Conservation (phyloP, 108 stramenopile genomes). For the Pseudonitzschia multistriata region DNA sequence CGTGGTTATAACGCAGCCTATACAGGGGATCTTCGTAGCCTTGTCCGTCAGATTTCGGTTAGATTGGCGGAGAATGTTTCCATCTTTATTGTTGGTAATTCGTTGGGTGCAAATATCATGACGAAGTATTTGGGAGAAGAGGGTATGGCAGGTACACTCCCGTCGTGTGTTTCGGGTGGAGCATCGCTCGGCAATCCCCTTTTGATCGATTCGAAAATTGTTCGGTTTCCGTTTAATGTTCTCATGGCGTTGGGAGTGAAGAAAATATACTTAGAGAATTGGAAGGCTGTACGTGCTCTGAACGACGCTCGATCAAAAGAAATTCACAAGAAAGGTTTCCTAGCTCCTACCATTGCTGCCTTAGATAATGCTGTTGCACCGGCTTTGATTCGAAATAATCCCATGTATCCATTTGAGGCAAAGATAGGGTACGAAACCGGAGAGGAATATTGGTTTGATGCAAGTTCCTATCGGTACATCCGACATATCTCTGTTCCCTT, state of each 20-base stretch:
- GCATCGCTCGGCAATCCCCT: conserved; percentile 80
- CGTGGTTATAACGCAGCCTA: conserved; percentile 73
- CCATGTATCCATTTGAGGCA: conserved; percentile 56
- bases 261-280: conserved; percentile 56
- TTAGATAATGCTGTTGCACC: conserved; percentile 70
- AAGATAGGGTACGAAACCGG: conserved; percentile 67
- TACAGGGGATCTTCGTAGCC: conserved; percentile 75
- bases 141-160: conserved; percentile 68
- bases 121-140: conserved; percentile 89
- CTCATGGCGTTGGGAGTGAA: conserved; percentile 71
- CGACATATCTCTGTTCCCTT: conserved; percentile 73
- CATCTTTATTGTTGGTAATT: conserved; percentile 74
- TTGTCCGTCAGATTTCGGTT: conserved; percentile 54
- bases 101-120: conserved; percentile 77
- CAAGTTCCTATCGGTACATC: conserved; percentile 64
- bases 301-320: conserved; percentile 52
- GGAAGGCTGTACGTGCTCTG: conserved; percentile 25
- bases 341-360: conserved; percentile 58
- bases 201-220: conserved; percentile 43
- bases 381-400: conserved; percentile 57
- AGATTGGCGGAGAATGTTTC: conserved; percentile 48
- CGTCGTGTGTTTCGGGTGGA: conserved; percentile 71
- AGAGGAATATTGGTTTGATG: conserved; percentile 70
- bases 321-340: conserved; percentile 44
- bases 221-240: conserved; percentile 59